Base-by-base conservation (phyloP, 371 early-diverging fungal genomes). In the Coemansia sp. region DNA sequence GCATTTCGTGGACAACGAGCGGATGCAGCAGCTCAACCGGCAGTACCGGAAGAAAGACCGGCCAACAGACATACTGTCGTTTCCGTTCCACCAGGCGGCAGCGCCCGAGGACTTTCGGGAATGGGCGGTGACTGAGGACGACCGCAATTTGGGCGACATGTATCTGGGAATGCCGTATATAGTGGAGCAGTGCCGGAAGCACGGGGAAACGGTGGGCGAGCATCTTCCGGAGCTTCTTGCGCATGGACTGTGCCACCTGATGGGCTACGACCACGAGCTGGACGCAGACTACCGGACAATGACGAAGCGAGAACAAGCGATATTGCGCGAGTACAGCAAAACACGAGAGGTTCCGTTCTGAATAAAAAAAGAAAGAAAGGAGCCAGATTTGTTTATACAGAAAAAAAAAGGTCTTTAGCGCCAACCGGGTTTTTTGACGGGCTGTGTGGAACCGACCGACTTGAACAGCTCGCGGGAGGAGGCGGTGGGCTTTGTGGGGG, bases 21-120 rank as follows among this genome's bases (percentile, higher is more conserved):
- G 52, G 4, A 69, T 83, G 1, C 77, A 59, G 3, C 36, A 72
- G 9, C 71, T 83, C 33, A 83, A 83, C 59, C 36, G 48, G 6
- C 54, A 65, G 38, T 83, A 82, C 64, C 70, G 84, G 0, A 53
- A 62, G 57, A 77, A 77, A 48, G 74, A 81, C 68, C 62, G 51
- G 44, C 49, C 81, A 0, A 83, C 84, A 0, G 84, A 83, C 57
- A 83, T 83, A 32, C 62, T 83, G 18, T 83, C 84, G n/a, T 83
- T 83, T 44, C 82, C 81, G 1, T 81, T 81, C 67, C 70, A 78
- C 58, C 34, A 42, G 9, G 33, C 50, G 12, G 36, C 29, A 0
- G 31, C 6, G 11, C 58, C 69, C 38, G 68, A 67, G 16, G 12
- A 48, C 1, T 56, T 55, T n/a, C 46, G 76, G 29, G 79, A 76